Percentiles rank a stretch among this genome's conserved stretches.
Evolutionary conservation across 441 rosid genomes (phyloP).

Genomic region (Isatis lusitanica): DNA sequence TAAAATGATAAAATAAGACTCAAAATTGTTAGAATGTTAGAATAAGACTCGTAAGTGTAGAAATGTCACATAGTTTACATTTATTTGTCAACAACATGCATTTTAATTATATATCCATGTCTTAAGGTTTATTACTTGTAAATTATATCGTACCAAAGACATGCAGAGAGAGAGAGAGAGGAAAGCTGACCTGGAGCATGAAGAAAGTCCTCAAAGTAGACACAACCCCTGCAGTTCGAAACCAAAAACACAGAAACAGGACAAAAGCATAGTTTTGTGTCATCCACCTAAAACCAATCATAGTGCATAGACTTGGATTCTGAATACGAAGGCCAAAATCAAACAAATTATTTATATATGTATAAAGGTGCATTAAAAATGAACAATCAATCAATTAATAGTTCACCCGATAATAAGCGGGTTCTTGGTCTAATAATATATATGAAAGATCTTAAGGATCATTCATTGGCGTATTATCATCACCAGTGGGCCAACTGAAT

Average conservation of each 20-base stretch:
- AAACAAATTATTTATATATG: constrained; percentile 24
- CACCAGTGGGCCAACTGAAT: constrained; percentile 47
- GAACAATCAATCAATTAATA: constrained; percentile 32
- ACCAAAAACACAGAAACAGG: neutral
- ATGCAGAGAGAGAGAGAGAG: neutral
- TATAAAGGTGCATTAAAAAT: constrained; percentile 11
- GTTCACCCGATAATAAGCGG: constrained; percentile 21
- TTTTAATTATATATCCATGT: neutral
- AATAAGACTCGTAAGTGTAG: neutral
- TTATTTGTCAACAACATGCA: neutral
- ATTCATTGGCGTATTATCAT: constrained; percentile 18
- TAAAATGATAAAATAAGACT: neutral
- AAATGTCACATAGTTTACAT: neutral
- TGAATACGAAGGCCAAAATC: constrained; percentile 8
- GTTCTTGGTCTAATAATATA: constrained; percentile 16
- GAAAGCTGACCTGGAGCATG: constrained; percentile 12
- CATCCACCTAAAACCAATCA: constrained; percentile 2
- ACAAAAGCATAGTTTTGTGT: neutral
- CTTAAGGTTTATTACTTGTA: neutral
- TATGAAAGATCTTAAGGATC: constrained; percentile 20
- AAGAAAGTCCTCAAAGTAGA: neutral
- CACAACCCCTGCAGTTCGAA: neutral
- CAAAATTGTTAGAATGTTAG: neutral
- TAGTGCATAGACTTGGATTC: neutral
- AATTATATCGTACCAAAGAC: neutral